Evolutionary conservation across 768 basidiomycete genomes (phyloP), one percentile per base, ranked within the genome.

Genomic region (Rhodotorula babjevae): DNA sequence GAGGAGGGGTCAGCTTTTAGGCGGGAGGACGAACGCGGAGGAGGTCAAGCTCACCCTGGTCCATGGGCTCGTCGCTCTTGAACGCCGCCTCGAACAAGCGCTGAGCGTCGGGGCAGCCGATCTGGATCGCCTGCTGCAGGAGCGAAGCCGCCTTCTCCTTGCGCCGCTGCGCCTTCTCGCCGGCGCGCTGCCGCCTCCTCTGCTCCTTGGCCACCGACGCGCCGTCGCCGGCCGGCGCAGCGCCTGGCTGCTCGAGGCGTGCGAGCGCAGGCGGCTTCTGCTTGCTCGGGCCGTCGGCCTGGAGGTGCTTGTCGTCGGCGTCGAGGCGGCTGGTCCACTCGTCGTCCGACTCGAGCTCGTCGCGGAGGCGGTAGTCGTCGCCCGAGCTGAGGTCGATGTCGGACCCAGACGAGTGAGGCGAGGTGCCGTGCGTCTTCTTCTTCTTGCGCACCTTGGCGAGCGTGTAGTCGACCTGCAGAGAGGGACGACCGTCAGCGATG

Each of bases 381-480:
- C 71, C 62, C 31, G 66, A 72, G 12, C 57, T 60, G 27, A 50
- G 47, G 14, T 33, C 62, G 36, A 36, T 4, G n/a, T 44, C 25
- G n/a, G 40, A 5, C 36, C 5, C 16, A 0, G 65, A 50, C 15
- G 53, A 25, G n/a, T 8, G 1, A 0, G 21, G 29, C 56, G 52
- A 36, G 42, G 33, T 19, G n/a, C 4, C 14, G 60, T 59, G 52
- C 42, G 31, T 31, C 25, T 31, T 46, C 27, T 46, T 16, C 21
- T 50, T 57, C 19, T 62, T 58, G 5, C 47, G 7, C 40, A 53
- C 52, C 21, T 53, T 44, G 25, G 46, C 66, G 33, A 72, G 42
- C 9, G 16, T 15, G 66, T 72, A 72, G 66, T 72, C 68, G 50
- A 72, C 71, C 71, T 72, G 57, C 29, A 4, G 6, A 7, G 8